A percentile compares a stretch with the other conserved stretches of the same genome.
phyloP scores from a whole-genome alignment of 768 basidiomycete species.

The Kwoniella europaea region DNA sequence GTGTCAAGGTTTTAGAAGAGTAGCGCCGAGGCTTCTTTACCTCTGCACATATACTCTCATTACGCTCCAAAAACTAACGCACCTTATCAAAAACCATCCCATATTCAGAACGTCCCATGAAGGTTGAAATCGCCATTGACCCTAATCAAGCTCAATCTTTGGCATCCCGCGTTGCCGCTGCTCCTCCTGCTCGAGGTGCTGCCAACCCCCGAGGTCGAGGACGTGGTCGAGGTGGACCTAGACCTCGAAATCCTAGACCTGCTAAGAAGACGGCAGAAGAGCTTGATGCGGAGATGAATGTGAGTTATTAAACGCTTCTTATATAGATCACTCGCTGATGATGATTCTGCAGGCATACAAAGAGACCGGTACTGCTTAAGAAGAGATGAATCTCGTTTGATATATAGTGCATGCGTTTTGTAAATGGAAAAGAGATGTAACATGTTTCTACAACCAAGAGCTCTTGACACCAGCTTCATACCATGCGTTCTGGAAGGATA shows the following conservation, averaged over 20 bases:
- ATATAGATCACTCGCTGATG: not conserved
- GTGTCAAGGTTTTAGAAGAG: not conserved
- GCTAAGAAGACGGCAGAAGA: slow-evolving; percentile 78
- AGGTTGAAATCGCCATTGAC: slow-evolving; percentile 95
- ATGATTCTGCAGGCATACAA: slow-evolving; percentile 39
- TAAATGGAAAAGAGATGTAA: slow-evolving; percentile 8
- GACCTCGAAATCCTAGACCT: slow-evolving; percentile 33
- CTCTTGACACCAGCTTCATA: slow-evolving; percentile 25
- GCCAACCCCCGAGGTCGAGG: slow-evolving; percentile 38
- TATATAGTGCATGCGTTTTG: slow-evolving; percentile 14
- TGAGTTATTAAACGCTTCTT: slow-evolving; percentile 58
- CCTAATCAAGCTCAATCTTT: slow-evolving; percentile 73
- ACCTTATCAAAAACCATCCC: not conserved
- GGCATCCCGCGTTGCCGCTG: slow-evolving; percentile 77
- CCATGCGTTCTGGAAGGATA: slow-evolving; percentile 47
- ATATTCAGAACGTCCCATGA: slow-evolving; percentile 87
- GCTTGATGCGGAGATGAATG: slow-evolving; percentile 98
- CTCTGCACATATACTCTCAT: not conserved
- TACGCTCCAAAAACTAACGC: slow-evolving; percentile 2
- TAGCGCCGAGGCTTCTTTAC: not conserved
- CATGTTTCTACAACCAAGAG: slow-evolving; percentile 18
- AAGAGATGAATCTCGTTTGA: not conserved
- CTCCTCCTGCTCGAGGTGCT: slow-evolving; percentile 55
- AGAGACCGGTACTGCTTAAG: slow-evolving; percentile 30
- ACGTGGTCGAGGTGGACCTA: slow-evolving; percentile 60